phyloP scores from a whole-genome alignment of 306 rosid species.

The Prunus armeniaca region DNA sequence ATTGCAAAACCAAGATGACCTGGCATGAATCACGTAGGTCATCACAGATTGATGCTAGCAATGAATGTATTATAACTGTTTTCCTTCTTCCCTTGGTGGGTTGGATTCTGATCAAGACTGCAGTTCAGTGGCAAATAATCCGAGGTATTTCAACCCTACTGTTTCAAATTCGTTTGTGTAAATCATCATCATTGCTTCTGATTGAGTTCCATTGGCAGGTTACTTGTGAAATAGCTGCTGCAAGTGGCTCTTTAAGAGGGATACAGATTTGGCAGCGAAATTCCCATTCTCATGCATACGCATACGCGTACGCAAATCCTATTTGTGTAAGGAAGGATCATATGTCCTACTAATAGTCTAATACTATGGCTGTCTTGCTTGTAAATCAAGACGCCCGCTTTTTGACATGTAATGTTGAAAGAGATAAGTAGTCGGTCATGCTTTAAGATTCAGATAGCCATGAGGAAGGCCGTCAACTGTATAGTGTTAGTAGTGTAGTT shows the following conservation, averaged over 20 bases:
- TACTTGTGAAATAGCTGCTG: neutral
- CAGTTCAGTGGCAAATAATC: neutral
- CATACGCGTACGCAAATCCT: neutral
- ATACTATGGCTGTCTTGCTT: no score
- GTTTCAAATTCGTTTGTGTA: neutral
- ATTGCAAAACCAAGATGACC: conserved; percentile 21
- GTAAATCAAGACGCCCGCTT: neutral
- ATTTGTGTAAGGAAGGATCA: neutral
- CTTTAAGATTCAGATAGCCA: neutral
- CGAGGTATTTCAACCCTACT: conserved; percentile 2
- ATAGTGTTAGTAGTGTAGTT: neutral
- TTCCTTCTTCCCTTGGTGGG: neutral
- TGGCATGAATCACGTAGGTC: conserved; percentile 21
- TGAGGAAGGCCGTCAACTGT: neutral
- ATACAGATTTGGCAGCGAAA: neutral
- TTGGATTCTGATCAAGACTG: neutral
- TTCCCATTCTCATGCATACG: neutral
- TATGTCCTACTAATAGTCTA: neutral
- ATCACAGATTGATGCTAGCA: neutral
- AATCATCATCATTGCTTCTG: neutral
- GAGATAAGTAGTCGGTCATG: no score
- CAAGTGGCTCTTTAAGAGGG: neutral
- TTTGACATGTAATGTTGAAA: neutral
- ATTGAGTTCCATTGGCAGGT: neutral
- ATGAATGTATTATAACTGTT: neutral